Conservation (phyloP, 2,329 filamentous ascomycete genomes). For the Elsinoe arachidis region DNA sequence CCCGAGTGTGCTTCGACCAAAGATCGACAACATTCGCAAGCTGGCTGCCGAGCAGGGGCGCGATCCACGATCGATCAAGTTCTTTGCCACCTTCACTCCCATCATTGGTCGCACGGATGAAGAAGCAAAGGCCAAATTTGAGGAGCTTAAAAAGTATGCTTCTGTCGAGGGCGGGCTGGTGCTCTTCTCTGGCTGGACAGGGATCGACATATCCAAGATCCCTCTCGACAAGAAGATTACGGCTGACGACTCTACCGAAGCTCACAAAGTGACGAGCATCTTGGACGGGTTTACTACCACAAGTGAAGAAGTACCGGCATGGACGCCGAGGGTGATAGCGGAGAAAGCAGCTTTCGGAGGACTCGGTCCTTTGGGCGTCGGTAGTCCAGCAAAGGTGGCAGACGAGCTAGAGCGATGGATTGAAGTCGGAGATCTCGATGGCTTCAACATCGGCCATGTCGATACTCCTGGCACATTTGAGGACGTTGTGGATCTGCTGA, state of each 20-base stretch:
- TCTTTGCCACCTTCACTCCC: slow-evolving; percentile 34
- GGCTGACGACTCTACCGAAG: slow-evolving; percentile 46
- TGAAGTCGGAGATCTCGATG: slow-evolving; percentile 31
- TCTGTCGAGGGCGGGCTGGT: slow-evolving; percentile 47
- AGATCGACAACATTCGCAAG: slow-evolving; percentile 45
- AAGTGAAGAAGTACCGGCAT: slow-evolving; percentile 39
- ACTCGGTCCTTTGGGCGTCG: slow-evolving; percentile 33
- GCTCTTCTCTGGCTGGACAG: slow-evolving; percentile 50
- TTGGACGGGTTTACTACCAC: slow-evolving; percentile 40
- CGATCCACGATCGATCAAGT: slow-evolving; percentile 49
- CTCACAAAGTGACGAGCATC: slow-evolving; percentile 30
- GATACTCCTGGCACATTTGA: slow-evolving; percentile 46
- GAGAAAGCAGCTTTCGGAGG: slow-evolving; percentile 37
- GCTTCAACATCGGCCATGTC: neutral
- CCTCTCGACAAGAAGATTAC: slow-evolving; percentile 51
- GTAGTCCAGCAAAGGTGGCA: slow-evolving; percentile 38
- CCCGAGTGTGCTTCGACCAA: slow-evolving; percentile 40
- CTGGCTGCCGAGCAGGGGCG: slow-evolving; percentile 44
- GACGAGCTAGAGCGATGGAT: slow-evolving; percentile 43
- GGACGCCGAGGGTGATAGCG: slow-evolving; percentile 39
- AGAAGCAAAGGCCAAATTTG: slow-evolving; percentile 46
- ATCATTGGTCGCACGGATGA: slow-evolving; percentile 29
- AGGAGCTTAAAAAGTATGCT: slow-evolving; percentile 44
- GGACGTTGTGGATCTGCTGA: slow-evolving; percentile 42
- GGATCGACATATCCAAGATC: slow-evolving; percentile 51